Evolutionary conservation across 1,284 basidiomycete genomes (phyloP).

Genomic region (Ceratorhiza oryzae-sativae): DNA sequence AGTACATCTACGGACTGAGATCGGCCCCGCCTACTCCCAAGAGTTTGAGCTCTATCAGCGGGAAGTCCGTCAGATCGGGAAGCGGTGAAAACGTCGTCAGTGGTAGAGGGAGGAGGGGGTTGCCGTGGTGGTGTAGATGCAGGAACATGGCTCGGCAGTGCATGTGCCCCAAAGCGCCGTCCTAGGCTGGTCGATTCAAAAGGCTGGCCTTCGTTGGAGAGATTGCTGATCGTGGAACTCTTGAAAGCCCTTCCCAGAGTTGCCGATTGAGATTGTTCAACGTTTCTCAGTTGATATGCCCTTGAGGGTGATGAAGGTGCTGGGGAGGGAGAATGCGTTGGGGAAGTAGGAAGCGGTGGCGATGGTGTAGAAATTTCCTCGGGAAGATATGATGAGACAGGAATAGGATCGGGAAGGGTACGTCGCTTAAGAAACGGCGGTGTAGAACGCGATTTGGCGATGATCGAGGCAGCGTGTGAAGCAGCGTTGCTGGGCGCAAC

Average conservation of each 20-base stretch:
- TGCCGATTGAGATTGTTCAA: conserved; percentile 17
- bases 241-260: conserved; percentile 28
- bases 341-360: conserved; percentile 17
- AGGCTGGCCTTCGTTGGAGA: neutral
- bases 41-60: conserved; percentile 25
- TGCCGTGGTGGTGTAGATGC: neutral
- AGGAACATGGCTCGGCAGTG: conserved; percentile 6
- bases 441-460: conserved; percentile 21
- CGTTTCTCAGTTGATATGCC: conserved; percentile 4
- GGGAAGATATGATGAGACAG: conserved; percentile 22
- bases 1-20: conserved; percentile 29
- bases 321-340: conserved; percentile 19
- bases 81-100: neutral
- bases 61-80: neutral
- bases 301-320: conserved; percentile 9
- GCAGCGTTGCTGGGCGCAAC: neutral
- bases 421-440: conserved; percentile 32
- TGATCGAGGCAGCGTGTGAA: conserved; percentile 28
- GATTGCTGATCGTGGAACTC: neutral
- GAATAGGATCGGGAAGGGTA: conserved; percentile 27
- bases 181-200: conserved; percentile 30
- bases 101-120: neutral
- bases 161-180: conserved; percentile 36
- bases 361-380: conserved; percentile 12
- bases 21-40: conserved; percentile 8